Percentiles rank a stretch among this genome's conserved stretches.
phyloP scores from a whole-genome alignment of 169 alveolate genomes.

The Plasmodium cynomolgi region DNA sequence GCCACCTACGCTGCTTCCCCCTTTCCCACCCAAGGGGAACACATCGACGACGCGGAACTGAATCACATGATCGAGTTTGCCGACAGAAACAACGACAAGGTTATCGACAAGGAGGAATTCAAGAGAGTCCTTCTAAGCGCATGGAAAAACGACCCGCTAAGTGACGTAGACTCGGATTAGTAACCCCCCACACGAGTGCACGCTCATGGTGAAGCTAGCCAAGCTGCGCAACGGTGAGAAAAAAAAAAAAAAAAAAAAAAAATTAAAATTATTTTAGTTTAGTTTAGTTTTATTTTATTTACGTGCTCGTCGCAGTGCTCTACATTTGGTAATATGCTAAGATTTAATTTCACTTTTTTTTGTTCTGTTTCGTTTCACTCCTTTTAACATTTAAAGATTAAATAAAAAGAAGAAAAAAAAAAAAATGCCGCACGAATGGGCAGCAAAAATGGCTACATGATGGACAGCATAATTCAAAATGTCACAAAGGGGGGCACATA shows the following conservation, averaged over 20 bases:
- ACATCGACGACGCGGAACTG: slow-evolving; percentile 32
- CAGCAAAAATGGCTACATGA: not conserved
- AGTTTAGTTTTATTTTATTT: no score
- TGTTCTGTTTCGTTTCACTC: not conserved
- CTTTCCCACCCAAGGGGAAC: slow-evolving; percentile 27
- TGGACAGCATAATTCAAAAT: not conserved
- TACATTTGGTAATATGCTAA: not conserved
- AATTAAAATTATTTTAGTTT: no score
- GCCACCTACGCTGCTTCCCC: not conserved
- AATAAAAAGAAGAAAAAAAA: not conserved
- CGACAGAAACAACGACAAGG: slow-evolving; percentile 61
- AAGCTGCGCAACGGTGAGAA: not conserved
- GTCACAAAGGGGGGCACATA: not conserved
- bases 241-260: not conserved
- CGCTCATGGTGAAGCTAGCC: not conserved
- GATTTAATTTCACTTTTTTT: not conserved
- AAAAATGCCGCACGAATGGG: not conserved
- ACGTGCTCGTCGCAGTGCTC: not conserved
- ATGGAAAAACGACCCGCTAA: slow-evolving; percentile 66
- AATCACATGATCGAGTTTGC: slow-evolving; percentile 65
- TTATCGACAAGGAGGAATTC: slow-evolving; percentile 54
- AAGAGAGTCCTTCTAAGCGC: slow-evolving; percentile 15
- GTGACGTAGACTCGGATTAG: slow-evolving; percentile 69
- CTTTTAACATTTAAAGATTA: not conserved
- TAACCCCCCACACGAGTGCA: not conserved